These are phyloP conservation scores for Meripilus lineatus DNA, from an alignment of 1,284 basidiomycete species.

Conservation along the genomic window DNA sequence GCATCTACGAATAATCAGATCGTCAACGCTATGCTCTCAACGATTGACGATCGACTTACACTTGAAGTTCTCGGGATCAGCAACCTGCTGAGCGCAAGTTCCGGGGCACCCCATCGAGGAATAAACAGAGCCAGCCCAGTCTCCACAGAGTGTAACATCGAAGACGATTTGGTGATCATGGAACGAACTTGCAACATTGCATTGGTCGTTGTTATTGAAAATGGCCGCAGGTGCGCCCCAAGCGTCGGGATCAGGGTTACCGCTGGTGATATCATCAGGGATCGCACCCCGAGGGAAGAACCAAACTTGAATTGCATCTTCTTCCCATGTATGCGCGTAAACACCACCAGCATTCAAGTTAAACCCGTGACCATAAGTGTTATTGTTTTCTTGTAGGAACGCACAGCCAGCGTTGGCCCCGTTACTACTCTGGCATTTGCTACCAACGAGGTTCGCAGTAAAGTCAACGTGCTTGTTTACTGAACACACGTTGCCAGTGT, in stretches of 20 bases:
- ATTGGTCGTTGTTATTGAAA: conserved; percentile 52
- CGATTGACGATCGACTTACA: conserved; percentile 34
- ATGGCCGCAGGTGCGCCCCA: conserved; percentile 71
- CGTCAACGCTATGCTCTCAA: background rate
- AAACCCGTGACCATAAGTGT: conserved; percentile 68
- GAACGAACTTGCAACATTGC: conserved; percentile 68
- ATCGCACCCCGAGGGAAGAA: conserved; percentile 64
- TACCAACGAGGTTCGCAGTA: conserved; percentile 31
- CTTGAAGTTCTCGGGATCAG: conserved; percentile 57
- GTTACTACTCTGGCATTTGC: conserved; percentile 42
- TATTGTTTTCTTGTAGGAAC: conserved; percentile 45
- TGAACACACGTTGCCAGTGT: conserved; percentile 50
- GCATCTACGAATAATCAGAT: conserved; percentile 10
- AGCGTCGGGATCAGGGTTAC: conserved; percentile 51
- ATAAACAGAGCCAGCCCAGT: conserved; percentile 62
- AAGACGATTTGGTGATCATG: conserved; percentile 52
- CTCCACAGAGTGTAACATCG: conserved; percentile 67
- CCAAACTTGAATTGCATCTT: conserved; percentile 71
- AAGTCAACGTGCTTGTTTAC: conserved; percentile 30
- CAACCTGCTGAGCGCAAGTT: conserved; percentile 62
- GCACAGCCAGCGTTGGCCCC: conserved; percentile 65
- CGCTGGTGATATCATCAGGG: conserved; percentile 61
- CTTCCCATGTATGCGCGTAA: conserved; percentile 69
- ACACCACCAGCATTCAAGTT: conserved; percentile 70
- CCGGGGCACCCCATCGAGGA: conserved; percentile 56